Conservation (phyloP, 2,329 filamentous ascomycete species). For the Penicillium olsonii region DNA sequence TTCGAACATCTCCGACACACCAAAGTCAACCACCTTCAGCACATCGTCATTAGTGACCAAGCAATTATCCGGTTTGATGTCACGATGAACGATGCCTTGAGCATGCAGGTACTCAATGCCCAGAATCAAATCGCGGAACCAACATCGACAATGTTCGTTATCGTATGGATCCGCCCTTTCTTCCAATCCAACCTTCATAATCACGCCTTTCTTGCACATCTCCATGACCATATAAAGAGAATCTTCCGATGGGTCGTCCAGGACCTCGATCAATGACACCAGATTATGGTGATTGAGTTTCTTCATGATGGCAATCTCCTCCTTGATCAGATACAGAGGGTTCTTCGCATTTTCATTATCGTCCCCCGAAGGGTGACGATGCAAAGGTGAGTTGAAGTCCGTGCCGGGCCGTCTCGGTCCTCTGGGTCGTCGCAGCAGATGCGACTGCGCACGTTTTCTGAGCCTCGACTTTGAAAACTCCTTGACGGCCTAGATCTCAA, state of each 20-base stretch:
- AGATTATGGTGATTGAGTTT: conserved; percentile 93
- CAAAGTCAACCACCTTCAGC: conserved; percentile 97
- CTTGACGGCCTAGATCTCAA: conserved; percentile 74
- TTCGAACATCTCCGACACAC: conserved; percentile 98
- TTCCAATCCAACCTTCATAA: conserved; percentile 93
- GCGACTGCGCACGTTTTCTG: conserved; percentile 85
- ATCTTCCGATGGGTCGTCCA: conserved; percentile 94
- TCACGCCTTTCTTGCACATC: conserved; percentile 96
- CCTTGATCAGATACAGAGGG: conserved; percentile 82
- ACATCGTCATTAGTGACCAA: conserved; percentile 86
- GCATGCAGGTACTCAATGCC: conserved; percentile 95
- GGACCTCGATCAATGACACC: conserved; percentile 88
- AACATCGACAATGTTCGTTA: conserved; percentile 78
- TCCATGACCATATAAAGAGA: conserved; percentile 98
- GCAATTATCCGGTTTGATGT: conserved; percentile 97
- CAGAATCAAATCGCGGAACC: conserved; percentile 92
- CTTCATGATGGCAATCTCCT: conserved; percentile 99
- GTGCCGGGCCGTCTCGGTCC: conserved; percentile 55
- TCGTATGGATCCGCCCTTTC: conserved; percentile 79
- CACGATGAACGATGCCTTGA: conserved; percentile 90
- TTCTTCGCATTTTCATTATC: conserved; percentile 61
- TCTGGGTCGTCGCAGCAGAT: conserved; percentile 71
- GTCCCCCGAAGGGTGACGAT: conserved; percentile 58
- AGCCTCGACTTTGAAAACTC: conserved; percentile 94
- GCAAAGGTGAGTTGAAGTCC: conserved; percentile 64